These are phyloP conservation scores for Cryphonectria naterciae DNA, from an alignment of 2,329 filamentous ascomycete species.

Conservation along the genomic window DNA sequence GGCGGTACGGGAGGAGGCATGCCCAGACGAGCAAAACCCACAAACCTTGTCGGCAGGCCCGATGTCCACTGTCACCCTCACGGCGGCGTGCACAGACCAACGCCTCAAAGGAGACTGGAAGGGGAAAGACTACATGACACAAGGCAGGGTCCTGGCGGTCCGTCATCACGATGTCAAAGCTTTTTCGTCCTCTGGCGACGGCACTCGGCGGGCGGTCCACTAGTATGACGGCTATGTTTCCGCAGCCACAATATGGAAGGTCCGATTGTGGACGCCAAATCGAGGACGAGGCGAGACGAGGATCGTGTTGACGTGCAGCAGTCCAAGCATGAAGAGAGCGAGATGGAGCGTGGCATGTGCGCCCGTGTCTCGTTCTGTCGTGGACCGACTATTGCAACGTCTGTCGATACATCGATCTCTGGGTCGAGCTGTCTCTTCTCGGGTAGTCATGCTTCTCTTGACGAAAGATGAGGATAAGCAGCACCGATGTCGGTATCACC, in stretches of 20 bases:
- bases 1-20: not conserved
- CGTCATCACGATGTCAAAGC: constrained; percentile 6
- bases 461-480: not conserved
- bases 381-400: not conserved
- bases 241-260: not conserved
- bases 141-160: not conserved
- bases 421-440: not conserved
- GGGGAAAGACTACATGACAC: not conserved
- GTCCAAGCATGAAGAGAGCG: not conserved
- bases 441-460: not conserved
- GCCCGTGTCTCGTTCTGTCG: not conserved
- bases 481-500: not conserved
- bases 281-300: not conserved
- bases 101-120: not conserved
- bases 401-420: not conserved
- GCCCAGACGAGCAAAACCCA: not conserved
- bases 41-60: not conserved
- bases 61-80: not conserved
- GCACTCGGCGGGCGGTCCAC: constrained; percentile 8
- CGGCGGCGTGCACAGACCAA: not conserved
- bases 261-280: not conserved
- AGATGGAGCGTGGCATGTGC: not conserved
- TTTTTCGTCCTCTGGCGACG: not conserved
- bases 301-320: not conserved
- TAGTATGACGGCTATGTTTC: constrained; percentile 1